Conservation (phyloP, 257 asterid genomes). For the Cruciata laevipes region DNA sequence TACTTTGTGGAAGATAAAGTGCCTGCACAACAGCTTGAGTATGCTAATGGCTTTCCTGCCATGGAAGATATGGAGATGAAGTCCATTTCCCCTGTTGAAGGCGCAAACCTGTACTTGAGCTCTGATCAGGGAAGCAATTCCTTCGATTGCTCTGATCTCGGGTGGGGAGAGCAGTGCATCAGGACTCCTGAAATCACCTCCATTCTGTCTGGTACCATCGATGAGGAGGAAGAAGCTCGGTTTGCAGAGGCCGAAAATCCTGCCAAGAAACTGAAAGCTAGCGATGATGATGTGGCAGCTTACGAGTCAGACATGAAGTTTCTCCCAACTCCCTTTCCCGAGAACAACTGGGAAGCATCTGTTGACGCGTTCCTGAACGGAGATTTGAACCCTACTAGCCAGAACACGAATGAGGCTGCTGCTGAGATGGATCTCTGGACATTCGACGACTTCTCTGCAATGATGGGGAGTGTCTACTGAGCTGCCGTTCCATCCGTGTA, state of each 20-base stretch:
- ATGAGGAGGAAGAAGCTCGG: constrained; percentile 43
- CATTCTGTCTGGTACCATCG: constrained; percentile 45
- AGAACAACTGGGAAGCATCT: constrained; percentile 70
- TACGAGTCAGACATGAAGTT: constrained; percentile 66
- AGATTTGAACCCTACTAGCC: constrained; percentile 24
- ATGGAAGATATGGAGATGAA: constrained; percentile 36
- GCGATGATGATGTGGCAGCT: constrained; percentile 25
- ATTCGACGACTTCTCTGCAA: constrained; percentile 49
- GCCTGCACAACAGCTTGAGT: constrained; percentile 33
- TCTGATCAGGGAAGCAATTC: constrained; percentile 86
- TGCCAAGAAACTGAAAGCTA: constrained; percentile 45
- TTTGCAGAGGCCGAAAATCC: constrained; percentile 37
- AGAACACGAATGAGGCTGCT: constrained; percentile 37
- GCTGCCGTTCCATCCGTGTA: constrained; percentile 34
- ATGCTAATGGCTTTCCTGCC: constrained; percentile 22
- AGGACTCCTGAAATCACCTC: constrained; percentile 78
- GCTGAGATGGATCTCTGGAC: constrained; percentile 75
- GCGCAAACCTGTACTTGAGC: constrained; percentile 43
- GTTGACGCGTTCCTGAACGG: constrained; percentile 62
- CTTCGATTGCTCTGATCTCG: constrained; percentile 70
- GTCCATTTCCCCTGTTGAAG: constrained; percentile 35
- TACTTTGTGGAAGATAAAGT: constrained; percentile 62
- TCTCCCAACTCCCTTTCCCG: constrained; percentile 58
- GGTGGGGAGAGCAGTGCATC: constrained; percentile 58
- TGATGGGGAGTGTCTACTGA: constrained; percentile 55